Evolutionary conservation across 1,284 basidiomycete species (phyloP).

Genomic region (Hymenochaete sp.): DNA sequence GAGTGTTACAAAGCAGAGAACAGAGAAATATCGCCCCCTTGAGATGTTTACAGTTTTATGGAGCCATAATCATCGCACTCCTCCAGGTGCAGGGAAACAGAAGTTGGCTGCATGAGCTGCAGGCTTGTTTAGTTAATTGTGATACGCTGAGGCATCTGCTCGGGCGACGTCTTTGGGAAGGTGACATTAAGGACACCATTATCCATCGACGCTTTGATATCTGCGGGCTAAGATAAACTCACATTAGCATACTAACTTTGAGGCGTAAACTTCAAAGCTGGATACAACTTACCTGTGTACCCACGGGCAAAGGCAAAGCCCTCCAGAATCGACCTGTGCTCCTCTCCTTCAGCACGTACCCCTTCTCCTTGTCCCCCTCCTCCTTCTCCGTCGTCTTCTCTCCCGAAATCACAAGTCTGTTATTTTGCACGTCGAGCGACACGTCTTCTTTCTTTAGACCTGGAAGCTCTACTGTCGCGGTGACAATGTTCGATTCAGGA

Average conservation of each 20-base stretch:
- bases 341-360: conserved; percentile 43
- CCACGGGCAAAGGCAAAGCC: conserved; percentile 5
- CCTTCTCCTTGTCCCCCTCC: conserved; percentile 34
- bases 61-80: no score
- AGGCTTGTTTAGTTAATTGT: conserved; percentile 18
- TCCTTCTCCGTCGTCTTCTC: conserved; percentile 31
- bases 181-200: conserved; percentile 23
- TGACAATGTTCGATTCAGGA: conserved; percentile 31
- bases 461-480: conserved; percentile 43
- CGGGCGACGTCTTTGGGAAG: conserved; percentile 21
- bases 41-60: no score
- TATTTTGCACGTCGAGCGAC: conserved; percentile 34
- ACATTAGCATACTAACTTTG: no score
- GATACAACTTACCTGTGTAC: conserved; percentile 5
- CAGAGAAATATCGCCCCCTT: no score
- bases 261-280: neutral
- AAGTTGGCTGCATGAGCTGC: no score
- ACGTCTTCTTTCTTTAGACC: conserved; percentile 38
- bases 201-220: conserved; percentile 21
- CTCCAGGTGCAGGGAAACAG: no score
- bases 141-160: conserved; percentile 19
- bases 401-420: conserved; percentile 38
- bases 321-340: conserved; percentile 27
- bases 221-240: conserved; percentile 15
- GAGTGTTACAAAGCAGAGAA: no score